Conservation (phyloP, 441 rosid species). For the Syzygium malaccense region DNA sequence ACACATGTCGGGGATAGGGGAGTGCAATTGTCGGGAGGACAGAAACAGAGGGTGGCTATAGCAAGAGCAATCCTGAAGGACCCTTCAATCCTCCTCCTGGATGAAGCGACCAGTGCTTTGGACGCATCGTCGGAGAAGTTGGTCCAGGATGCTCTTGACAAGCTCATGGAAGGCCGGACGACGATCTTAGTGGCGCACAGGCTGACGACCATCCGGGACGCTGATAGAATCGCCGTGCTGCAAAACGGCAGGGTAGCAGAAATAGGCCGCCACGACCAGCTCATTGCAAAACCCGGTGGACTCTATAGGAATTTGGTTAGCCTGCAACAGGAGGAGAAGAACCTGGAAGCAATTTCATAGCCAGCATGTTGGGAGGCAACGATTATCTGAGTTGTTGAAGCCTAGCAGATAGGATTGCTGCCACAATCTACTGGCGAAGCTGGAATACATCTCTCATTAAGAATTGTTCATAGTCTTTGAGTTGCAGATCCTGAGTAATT, state of each 20-base stretch:
- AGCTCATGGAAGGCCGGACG: conserved; percentile 64
- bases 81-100: conserved; percentile 68
- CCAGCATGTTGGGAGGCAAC: not conserved
- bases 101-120: conserved; percentile 79
- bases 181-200: conserved; percentile 79
- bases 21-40: conserved; percentile 72
- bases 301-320: conserved; percentile 49
- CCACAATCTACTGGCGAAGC: not conserved
- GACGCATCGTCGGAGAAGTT: conserved; percentile 59
- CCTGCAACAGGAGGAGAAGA: conserved; percentile 34
- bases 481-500: not conserved
- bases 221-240: conserved; percentile 53
- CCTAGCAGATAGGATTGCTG: not conserved
- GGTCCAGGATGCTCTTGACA: conserved; percentile 67
- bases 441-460: not conserved
- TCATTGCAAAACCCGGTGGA: conserved; percentile 31
- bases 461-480: not conserved
- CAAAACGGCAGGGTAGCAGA: conserved; percentile 58
- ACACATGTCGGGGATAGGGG: conserved; percentile 73
- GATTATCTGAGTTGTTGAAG: not conserved
- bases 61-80: conserved; percentile 69
- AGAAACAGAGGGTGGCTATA: conserved; percentile 72
- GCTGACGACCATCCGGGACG: conserved; percentile 48
- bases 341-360: not conserved
- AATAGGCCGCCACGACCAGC: conserved; percentile 62